Evolutionary conservation across 805 yeast genomes (phyloP).

Genomic region (Yarrowia deformans): DNA sequence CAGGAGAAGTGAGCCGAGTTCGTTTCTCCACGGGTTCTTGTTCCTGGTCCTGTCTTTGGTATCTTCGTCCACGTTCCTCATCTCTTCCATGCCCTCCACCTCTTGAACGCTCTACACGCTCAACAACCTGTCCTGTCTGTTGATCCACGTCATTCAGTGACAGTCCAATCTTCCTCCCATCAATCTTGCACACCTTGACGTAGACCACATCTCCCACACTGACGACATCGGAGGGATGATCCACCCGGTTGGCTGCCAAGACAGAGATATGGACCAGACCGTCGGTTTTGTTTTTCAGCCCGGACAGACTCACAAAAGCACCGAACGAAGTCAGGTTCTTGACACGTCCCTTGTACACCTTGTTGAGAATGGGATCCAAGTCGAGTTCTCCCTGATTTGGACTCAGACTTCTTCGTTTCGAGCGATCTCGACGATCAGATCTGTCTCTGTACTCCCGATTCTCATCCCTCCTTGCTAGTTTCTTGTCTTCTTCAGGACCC

Average conservation of each 20-base stretch:
- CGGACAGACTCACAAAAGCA: conserved; percentile 69
- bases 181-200: conserved; percentile 62
- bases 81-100: conserved; percentile 25
- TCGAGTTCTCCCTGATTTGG: conserved; percentile 43
- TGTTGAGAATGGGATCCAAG: conserved; percentile 52
- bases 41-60: background rate
- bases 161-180: conserved; percentile 59
- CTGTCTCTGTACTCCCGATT: conserved; percentile 15
- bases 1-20: conserved; percentile 77
- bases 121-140: conserved; percentile 59
- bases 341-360: conserved; percentile 68
- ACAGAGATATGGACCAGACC: conserved; percentile 82
- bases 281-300: conserved; percentile 51
- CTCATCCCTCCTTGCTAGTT: background rate
- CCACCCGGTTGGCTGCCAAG: conserved; percentile 58
- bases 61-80: conserved; percentile 27
- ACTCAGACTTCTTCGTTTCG: conserved; percentile 40
- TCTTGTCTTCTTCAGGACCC: conserved; percentile 38
- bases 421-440: conserved; percentile 19
- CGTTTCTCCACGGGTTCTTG: conserved; percentile 41
- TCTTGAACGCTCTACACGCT: conserved; percentile 4
- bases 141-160: conserved; percentile 80
- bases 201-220: conserved; percentile 65
- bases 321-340: conserved; percentile 72
- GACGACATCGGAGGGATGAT: conserved; percentile 66